Evolutionary conservation across 2,329 filamentous ascomycete genomes (phyloP).

Genomic region (Trichoderma koningiopsis): DNA sequence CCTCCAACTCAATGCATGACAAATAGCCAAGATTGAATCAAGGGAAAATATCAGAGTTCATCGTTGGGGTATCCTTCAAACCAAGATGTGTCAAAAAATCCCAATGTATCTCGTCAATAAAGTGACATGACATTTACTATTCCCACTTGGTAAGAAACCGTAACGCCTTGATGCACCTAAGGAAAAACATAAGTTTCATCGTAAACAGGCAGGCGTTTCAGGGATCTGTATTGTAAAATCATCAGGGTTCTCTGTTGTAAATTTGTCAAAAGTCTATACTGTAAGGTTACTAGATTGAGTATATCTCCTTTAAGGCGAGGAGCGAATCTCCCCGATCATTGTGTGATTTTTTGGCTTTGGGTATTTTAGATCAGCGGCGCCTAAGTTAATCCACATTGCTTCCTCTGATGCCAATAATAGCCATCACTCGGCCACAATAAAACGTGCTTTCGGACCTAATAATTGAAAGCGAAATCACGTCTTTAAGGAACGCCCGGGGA

Average conservation of each 20-base stretch:
- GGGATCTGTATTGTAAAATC: background rate
- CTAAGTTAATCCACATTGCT: constrained; percentile 10
- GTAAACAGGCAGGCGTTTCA: background rate
- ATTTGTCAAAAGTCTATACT: background rate
- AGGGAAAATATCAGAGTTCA: background rate
- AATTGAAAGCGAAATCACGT: background rate
- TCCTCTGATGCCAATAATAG: constrained; percentile 17
- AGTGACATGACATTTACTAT: background rate
- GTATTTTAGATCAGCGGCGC: constrained; percentile 7
- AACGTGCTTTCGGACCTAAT: constrained; percentile 2
- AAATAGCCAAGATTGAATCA: background rate
- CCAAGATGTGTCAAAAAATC: background rate
- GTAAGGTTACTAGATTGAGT: no score
- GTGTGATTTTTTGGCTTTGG: background rate
- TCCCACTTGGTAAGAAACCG: background rate
- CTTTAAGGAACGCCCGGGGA: background rate
- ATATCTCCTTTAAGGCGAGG: background rate
- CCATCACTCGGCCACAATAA: background rate
- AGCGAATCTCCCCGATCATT: background rate
- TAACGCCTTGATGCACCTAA: background rate
- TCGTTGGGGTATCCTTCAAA: background rate
- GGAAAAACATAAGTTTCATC: background rate
- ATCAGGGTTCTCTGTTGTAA: background rate
- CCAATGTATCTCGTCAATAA: background rate
- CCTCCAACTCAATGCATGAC: background rate